Evolutionary conservation across 2,329 filamentous ascomycete species (phyloP).

Genomic region (Harringtonia aguacate): DNA sequence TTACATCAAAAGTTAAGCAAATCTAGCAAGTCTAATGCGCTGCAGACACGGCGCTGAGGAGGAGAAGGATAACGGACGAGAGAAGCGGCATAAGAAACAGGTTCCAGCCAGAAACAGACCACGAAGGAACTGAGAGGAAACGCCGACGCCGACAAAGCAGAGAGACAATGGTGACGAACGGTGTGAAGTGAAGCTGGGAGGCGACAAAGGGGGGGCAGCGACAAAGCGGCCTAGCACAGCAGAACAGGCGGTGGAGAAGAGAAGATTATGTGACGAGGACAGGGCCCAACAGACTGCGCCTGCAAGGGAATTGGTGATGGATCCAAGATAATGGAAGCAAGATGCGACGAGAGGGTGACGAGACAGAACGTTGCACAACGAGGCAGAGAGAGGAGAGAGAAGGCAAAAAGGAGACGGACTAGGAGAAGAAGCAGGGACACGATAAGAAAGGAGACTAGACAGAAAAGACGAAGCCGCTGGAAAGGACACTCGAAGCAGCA

Average conservation of each 20-base stretch:
- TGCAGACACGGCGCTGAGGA: background rate
- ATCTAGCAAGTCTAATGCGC: too few relatives aligned
- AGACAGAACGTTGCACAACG: background rate
- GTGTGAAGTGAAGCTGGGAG: background rate
- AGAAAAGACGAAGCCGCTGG: conserved; percentile 9
- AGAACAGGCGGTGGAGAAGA: too few relatives aligned
- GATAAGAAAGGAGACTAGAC: conserved; percentile 2
- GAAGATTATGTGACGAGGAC: too few relatives aligned
- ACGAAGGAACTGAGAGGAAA: conserved; percentile 5
- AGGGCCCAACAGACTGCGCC: too few relatives aligned
- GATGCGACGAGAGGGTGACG: background rate
- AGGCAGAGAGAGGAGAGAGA: conserved; percentile 13
- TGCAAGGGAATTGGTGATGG: background rate
- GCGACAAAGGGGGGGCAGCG: too few relatives aligned
- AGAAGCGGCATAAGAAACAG: background rate
- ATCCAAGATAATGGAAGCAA: background rate
- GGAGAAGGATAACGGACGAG: too few relatives aligned
- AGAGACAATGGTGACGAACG: background rate
- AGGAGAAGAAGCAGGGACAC: conserved; percentile 18
- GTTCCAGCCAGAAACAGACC: background rate
- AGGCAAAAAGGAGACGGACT: conserved; percentile 22
- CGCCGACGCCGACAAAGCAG: conserved; percentile 9
- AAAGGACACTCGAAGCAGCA: conserved; percentile 9
- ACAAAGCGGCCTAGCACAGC: too few relatives aligned
- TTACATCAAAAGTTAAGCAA: background rate